Base-by-base conservation (phyloP, 1,284 basidiomycete species). In the Pseudozyma tsukubaensis region DNA sequence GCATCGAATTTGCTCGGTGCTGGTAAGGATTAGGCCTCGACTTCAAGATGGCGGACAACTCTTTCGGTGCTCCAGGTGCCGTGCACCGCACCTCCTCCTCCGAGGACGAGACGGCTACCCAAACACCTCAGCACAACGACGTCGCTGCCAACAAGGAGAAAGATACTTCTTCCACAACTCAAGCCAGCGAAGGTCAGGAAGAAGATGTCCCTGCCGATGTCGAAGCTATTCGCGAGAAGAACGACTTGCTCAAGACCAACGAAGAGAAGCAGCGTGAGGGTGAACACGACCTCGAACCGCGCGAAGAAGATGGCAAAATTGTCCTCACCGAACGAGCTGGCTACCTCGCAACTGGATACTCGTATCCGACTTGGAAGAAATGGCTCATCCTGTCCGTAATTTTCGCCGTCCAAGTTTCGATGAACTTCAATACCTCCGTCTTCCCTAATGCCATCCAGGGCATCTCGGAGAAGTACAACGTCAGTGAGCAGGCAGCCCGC, bases 361-460 rank as follows among this genome's bases (percentile, higher is more conserved):
- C 63, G 39, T 82, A 60, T 59, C 75, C 84, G 0, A 66, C 83
- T 0, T 72, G 77, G 63, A 85, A 85, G 59, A 86, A 86, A 51
- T 86, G 85, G 85, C 50, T 62, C n/a, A 82, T 84, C 19, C 76
- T 85, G n/a, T 72, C 60, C 50, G 84, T 86, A 59, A 85, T 86
- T 62, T 85, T 86, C 59, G 57, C 82, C 52, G 83, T 86, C 6
- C 85, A 86, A 58, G 70, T 83, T n/a, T 78, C 75, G 57, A 84
- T 85, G 82, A 85, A 85, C 75, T 81, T 85, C 61, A 85, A 85
- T 67, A 83, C 85, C 16, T 80, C 81, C 32, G 73, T 85, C 9
- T 85, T 81, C 59, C 77, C 83, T 11, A 85, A 85, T 54, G 85
- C 81, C 2, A 72, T 85, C 34, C 39, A 29, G 10, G 66, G 73